Conservation (phyloP, 2,329 filamentous ascomycete genomes). For the Triangularia verruculosa region DNA sequence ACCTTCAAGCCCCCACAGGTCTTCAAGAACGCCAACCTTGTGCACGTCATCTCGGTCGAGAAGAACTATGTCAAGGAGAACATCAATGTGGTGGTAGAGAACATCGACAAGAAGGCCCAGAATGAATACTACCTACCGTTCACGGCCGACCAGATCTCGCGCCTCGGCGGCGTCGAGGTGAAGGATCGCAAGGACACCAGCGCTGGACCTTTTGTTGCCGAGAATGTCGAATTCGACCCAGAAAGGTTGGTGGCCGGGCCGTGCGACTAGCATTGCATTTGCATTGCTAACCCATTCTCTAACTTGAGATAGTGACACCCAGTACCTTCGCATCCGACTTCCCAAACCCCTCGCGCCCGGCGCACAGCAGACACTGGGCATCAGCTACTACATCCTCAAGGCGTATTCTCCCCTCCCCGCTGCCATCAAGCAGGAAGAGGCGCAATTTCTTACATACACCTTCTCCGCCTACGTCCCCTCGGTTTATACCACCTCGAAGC, state of each 20-base stretch:
- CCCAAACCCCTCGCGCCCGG: slow-evolving; percentile 72
- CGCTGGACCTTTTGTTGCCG: slow-evolving; percentile 65
- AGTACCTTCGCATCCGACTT: slow-evolving; percentile 83
- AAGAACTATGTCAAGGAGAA: slow-evolving; percentile 89
- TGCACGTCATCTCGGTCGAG: slow-evolving; percentile 86
- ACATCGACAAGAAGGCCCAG: slow-evolving; percentile 74
- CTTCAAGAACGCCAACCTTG: slow-evolving; percentile 90
- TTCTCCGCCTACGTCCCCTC: slow-evolving; percentile 85
- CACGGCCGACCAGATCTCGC: slow-evolving; percentile 68
- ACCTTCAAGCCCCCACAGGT: slow-evolving; percentile 82
- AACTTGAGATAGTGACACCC: slow-evolving; percentile 54
- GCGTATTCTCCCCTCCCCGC: slow-evolving; percentile 79
- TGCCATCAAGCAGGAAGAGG: slow-evolving; percentile 75
- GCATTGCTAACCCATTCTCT: slow-evolving; percentile 7
- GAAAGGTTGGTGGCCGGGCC: slow-evolving; percentile 47
- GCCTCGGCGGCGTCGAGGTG: slow-evolving; percentile 82
- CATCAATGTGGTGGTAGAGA: slow-evolving; percentile 92
- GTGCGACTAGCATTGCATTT: slow-evolving; percentile 22
- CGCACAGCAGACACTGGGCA: slow-evolving; percentile 79
- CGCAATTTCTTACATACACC: slow-evolving; percentile 80
- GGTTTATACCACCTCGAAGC: slow-evolving; percentile 81
- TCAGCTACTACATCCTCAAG: slow-evolving; percentile 78
- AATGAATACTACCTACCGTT: slow-evolving; percentile 91
- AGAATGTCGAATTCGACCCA: slow-evolving; percentile 62
- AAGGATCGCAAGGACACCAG: slow-evolving; percentile 82